These are phyloP conservation scores for Toxicodendron radicans DNA, from an alignment of 345 rosid genomes.

Conservation along the genomic window DNA sequence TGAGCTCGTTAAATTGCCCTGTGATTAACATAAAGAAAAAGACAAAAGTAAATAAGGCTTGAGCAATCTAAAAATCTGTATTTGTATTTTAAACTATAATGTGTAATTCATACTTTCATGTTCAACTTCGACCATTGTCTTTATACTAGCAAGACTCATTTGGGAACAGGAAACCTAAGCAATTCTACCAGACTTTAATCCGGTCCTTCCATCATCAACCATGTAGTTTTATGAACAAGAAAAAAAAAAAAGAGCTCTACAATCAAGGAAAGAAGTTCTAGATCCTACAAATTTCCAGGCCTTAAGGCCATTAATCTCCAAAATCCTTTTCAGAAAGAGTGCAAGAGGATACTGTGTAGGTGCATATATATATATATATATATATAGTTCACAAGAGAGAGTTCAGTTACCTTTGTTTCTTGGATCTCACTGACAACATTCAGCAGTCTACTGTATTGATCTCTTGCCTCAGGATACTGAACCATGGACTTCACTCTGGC, in stretches of 20 bases:
- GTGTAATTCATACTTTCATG: neutral
- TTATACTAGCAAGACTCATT: neutral
- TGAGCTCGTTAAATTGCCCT: neutral
- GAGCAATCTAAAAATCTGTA: neutral
- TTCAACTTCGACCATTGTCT: neutral
- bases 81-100: neutral
- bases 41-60: neutral
- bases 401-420: constrained; percentile 60
- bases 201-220: too few relatives aligned
- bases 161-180: neutral
- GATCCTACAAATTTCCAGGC: neutral
- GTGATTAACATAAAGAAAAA: neutral
- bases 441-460: constrained; percentile 74
- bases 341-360: too few relatives aligned
- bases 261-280: neutral
- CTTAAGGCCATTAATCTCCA: too few relatives aligned
- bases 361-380: neutral
- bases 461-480: constrained; percentile 87
- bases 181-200: neutral
- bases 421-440: constrained; percentile 78
- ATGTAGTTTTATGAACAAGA: too few relatives aligned
- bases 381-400: neutral
- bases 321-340: too few relatives aligned
- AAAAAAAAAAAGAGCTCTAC: too few relatives aligned
- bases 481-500: constrained; percentile 92